A percentile compares a stretch with the other conserved stretches of the same genome.
Conservation (phyloP, 495 filamentous ascomycete species). For the Trichoderma asperelloides region DNA sequence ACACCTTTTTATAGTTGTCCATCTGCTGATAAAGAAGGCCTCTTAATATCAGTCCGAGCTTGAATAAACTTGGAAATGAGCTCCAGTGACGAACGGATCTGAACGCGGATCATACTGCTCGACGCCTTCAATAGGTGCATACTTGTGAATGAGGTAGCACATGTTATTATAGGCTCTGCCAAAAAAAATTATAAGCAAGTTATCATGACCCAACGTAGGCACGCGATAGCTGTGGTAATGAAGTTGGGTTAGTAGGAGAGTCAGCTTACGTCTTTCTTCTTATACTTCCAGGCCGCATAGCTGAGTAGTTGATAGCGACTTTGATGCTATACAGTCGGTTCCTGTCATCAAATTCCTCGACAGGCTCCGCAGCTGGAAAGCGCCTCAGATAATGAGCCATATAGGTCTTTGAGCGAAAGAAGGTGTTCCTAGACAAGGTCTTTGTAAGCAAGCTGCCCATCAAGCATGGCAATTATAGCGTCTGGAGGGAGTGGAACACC, state of each 20-base stretch:
- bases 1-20: neutral
- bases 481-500: neutral
- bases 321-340: constrained; percentile 24
- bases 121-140: neutral
- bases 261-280: neutral
- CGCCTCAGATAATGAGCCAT: constrained; percentile 18
- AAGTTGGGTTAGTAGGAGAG: neutral
- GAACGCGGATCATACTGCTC: neutral
- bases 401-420: constrained; percentile 11
- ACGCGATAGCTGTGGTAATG: neutral
- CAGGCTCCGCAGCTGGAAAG: constrained; percentile 16
- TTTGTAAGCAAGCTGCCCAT: neutral
- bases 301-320: neutral
- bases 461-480: neutral
- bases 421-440: neutral
- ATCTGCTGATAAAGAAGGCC: neutral
- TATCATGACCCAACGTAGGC: neutral
- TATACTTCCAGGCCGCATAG: neutral
- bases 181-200: neutral
- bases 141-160: neutral
- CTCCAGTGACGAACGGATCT: neutral
- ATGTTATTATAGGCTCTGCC: neutral
- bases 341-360: constrained; percentile 25
- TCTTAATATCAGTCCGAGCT: neutral
- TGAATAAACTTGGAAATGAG: neutral